A percentile compares a stretch with the other conserved stretches of the same genome.
Evolutionary conservation across 2,329 filamentous ascomycete genomes (phyloP).

Genomic region (Bipolaris zeicola): DNA sequence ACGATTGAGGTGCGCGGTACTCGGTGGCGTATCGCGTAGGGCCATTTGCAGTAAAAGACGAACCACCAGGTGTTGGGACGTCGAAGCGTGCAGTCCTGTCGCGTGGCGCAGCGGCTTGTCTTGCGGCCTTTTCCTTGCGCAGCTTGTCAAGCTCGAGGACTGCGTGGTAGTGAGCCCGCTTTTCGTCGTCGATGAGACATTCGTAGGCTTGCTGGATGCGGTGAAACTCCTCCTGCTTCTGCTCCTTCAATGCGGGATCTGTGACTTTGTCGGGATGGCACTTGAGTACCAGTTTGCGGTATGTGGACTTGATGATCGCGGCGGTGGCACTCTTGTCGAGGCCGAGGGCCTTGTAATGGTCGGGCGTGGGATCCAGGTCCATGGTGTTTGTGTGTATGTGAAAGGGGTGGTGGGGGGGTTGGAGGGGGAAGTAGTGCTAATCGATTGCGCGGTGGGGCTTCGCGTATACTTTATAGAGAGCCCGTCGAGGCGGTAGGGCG

Average conservation of each 20-base stretch:
- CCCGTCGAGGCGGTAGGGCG: conserved; percentile 16
- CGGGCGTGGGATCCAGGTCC: conserved; percentile 58
- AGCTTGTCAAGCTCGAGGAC: conserved; percentile 70
- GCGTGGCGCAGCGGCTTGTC: conserved; percentile 28
- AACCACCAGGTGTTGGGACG: conserved; percentile 35
- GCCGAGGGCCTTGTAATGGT: conserved; percentile 81
- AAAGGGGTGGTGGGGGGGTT: conserved; percentile 41
- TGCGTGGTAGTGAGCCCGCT: conserved; percentile 78
- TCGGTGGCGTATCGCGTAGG: conserved; percentile 39
- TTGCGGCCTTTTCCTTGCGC: conserved; percentile 60
- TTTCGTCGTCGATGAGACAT: conserved; percentile 77
- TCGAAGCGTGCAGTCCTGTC: conserved; percentile 46
- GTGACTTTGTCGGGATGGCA: conserved; percentile 93
- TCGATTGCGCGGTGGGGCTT: conserved; percentile 9
- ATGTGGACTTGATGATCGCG: conserved; percentile 74
- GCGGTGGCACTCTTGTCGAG: conserved; percentile 73
- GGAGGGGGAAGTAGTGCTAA: conserved; percentile 8
- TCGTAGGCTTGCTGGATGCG: conserved; percentile 93
- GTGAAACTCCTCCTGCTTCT: conserved; percentile 88
- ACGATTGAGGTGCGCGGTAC: conserved; percentile 36
- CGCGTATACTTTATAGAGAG: conserved; percentile 19
- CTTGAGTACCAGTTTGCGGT: conserved; percentile 85
- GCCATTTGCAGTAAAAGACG: conserved; percentile 25
- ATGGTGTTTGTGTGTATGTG: conserved; percentile 57
- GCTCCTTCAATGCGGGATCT: conserved; percentile 73